Conservation (phyloP, 2,329 filamentous ascomycete species). For the Fusarium buxicola region DNA sequence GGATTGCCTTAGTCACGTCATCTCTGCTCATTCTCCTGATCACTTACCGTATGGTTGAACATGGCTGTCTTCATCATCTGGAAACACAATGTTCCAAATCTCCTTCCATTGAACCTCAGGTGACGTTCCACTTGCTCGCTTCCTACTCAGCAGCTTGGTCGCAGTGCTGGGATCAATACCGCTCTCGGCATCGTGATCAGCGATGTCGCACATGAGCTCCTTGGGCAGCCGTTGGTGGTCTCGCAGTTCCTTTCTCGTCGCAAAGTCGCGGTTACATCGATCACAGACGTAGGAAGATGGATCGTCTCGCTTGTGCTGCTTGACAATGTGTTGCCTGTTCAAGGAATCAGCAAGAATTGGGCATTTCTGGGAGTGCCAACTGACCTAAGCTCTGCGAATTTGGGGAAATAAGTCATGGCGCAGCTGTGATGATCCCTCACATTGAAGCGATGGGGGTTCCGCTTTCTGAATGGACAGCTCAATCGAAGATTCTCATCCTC, state of each 20-base stretch:
- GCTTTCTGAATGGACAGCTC: conserved; percentile 59
- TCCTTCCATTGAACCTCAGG: conserved; percentile 55
- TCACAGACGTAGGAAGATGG: conserved; percentile 56
- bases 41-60: conserved; percentile 48
- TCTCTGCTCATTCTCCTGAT: accelerated
- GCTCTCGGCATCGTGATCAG: conserved; percentile 55
- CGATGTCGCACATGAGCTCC: conserved; percentile 56
- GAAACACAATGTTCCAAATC: conserved; percentile 57
- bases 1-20: conserved; percentile 1
- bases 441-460: conserved; percentile 59
- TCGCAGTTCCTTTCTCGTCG: conserved; percentile 52
- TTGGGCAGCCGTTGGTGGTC: conserved; percentile 55
- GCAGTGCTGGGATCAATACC: conserved; percentile 56
- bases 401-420: conserved; percentile 57
- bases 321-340: conserved; percentile 55
- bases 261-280: conserved; percentile 55
- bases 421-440: conserved; percentile 59
- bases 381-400: conserved; percentile 56
- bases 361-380: neutral
- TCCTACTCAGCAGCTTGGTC: conserved; percentile 55
- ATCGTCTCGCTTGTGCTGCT: conserved; percentile 57
- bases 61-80: conserved; percentile 53
- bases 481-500: conserved; percentile 55
- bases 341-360: conserved; percentile 13
- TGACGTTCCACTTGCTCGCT: conserved; percentile 53